Percentiles rank a stretch among this genome's conserved stretches.
These are phyloP conservation scores for Metarhizium robertsii DNA, from an alignment of 2,329 filamentous ascomycete species.

Conservation along the genomic window DNA sequence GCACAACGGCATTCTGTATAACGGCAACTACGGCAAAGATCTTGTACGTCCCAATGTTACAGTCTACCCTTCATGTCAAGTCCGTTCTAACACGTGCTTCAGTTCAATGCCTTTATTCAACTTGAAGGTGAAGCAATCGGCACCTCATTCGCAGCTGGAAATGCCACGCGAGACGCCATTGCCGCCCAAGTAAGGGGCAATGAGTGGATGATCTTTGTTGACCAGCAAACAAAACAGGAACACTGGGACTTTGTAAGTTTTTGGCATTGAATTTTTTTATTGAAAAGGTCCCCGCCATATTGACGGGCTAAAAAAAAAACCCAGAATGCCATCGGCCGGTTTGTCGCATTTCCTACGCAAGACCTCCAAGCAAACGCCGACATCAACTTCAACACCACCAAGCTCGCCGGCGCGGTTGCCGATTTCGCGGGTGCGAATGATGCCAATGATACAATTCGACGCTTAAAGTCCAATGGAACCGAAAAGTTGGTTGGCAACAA, in stretches of 20 bases:
- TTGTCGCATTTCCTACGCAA: constrained; percentile 12
- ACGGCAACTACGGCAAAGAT: constrained; percentile 17
- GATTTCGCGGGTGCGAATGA: constrained; percentile 11
- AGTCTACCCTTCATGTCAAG: too few species aligned
- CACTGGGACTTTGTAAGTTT: constrained; percentile 14
- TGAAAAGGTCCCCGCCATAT: too few species aligned
- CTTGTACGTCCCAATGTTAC: constrained; percentile 6
- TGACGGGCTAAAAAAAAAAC: too few species aligned
- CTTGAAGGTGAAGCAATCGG: constrained; percentile 12
- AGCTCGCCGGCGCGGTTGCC: constrained; percentile 10
- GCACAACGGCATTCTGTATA: constrained; percentile 14
- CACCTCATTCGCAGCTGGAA: constrained; percentile 12
- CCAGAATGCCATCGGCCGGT: constrained; percentile 14
- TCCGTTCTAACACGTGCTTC: neutral
- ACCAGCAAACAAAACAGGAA: constrained; percentile 8
- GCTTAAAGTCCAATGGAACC: constrained; percentile 13
- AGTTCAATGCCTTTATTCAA: constrained; percentile 16
- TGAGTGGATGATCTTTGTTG: constrained; percentile 15
- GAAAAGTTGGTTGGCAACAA: constrained; percentile 14
- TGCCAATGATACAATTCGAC: constrained; percentile 8
- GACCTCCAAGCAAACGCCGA: constrained; percentile 14
- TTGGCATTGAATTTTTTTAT: neutral
- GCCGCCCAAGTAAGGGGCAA: constrained; percentile 11
- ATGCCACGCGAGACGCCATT: constrained; percentile 10
- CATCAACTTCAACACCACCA: constrained; percentile 15